Base-by-base conservation (phyloP, 345 rosid species). In the Gossypium sturtianum region DNA sequence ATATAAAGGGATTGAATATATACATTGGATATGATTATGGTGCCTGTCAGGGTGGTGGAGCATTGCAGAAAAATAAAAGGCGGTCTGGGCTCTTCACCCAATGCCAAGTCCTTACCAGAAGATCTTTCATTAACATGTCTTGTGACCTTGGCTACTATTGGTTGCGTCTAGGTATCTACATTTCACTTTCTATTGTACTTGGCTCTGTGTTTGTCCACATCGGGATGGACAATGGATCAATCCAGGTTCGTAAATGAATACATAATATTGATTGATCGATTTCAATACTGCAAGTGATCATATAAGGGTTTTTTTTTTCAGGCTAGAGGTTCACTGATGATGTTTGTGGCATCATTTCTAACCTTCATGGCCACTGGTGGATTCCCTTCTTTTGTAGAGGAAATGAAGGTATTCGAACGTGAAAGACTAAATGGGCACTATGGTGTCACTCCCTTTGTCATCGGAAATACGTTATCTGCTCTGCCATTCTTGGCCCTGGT, bases 341-440 rank as follows among this genome's bases (percentile, higher is more conserved):
- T 81, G 88, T 86, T 83, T 49, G 74, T 86, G 4, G 77, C 87
- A 44, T 52, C 88, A 9, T 86, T 88, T 79, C 57, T 86, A 53
- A 86, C 89, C 0, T 81, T 83, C 65, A 77, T 88, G 88, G 72
- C 88, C 8, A 83, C 85, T 8, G 84, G 90, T 17, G 90, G 88
- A 58, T 88, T 85, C 67, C 87, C 91, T 77, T 88, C 88, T 52
- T 88, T 88, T 65, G 88, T 86, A 8, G 88, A 88, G 59, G 91
- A 88, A 44, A 52, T 15, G n/a, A 16, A 83, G 93, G 80, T 89
- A 17, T 86, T 87, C 57, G 78, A 76, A 51, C 80, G 82, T 52
- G 91, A 89, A 73, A 82, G 90, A 44, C 53, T 87, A 49, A 89
- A 89, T 12, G 91, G 93, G 64, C 93, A 87, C 72, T 89, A 89